A percentile compares a stretch with the other conserved stretches of the same genome.
Evolutionary conservation across 1,284 basidiomycete species (phyloP).

Genomic region (Cystobasidiaceae sp.): DNA sequence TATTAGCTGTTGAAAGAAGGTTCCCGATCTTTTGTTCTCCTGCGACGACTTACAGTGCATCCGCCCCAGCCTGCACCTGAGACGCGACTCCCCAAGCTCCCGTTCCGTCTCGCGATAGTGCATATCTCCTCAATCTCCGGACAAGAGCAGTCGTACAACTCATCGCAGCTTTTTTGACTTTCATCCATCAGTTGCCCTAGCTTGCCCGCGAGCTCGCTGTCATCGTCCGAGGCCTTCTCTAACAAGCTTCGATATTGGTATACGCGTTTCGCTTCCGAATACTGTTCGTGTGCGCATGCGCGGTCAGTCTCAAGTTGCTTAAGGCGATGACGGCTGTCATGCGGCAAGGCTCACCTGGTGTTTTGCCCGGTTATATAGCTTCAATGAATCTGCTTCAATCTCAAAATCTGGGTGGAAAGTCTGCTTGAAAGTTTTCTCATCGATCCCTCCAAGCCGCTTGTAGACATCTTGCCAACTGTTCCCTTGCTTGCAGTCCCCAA

Average conservation of each 20-base stretch:
- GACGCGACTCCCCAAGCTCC: constrained; percentile 69
- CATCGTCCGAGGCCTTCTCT: constrained; percentile 31
- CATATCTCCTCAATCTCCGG: constrained; percentile 65
- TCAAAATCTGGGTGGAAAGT: constrained; percentile 39
- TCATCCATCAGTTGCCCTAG: constrained; percentile 72
- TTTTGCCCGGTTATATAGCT: constrained; percentile 38
- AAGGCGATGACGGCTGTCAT: neutral
- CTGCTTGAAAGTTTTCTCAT: constrained; percentile 28
- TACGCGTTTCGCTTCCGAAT: constrained; percentile 40
- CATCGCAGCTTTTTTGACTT: constrained; percentile 64
- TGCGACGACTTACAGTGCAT: constrained; percentile 60
- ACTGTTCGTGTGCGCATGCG: constrained; percentile 18
- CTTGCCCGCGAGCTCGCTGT: constrained; percentile 40
- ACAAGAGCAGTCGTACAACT: constrained; percentile 71
- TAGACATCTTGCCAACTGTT: constrained; percentile 38
- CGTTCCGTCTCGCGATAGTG: constrained; percentile 59
- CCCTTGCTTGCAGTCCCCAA: constrained; percentile 34
- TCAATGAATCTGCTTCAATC: constrained; percentile 36
- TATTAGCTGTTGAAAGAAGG: neutral
- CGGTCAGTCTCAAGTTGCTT: neutral
- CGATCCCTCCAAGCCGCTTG: constrained; percentile 26
- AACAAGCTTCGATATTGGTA: constrained; percentile 40
- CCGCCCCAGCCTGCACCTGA: constrained; percentile 91
- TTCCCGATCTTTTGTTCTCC: no score
- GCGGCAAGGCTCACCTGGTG: constrained; percentile 35